These are phyloP conservation scores for Garcia nutans DNA, from an alignment of 345 rosid species.

Conservation along the genomic window DNA sequence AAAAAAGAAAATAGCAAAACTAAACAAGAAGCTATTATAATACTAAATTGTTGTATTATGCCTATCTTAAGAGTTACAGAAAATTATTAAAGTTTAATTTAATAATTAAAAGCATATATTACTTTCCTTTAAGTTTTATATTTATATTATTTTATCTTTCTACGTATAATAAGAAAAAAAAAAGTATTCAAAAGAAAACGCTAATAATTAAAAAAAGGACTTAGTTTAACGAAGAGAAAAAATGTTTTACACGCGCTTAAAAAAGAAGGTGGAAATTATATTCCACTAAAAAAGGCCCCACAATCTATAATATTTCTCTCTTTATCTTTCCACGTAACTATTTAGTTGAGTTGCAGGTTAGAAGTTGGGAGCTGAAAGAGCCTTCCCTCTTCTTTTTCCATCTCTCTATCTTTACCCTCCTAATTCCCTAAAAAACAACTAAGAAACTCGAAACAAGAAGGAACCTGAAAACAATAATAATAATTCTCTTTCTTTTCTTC, in stretches of 20 bases:
- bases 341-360: constrained; percentile 74
- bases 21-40: too few relatives aligned
- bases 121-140: too few relatives aligned
- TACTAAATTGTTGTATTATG: too few relatives aligned
- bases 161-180: too few relatives aligned
- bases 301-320: constrained; percentile 1
- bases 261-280: neutral
- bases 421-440: constrained; percentile 5
- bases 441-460: neutral
- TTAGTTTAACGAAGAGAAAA: neutral
- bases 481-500: neutral
- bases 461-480: neutral
- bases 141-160: too few relatives aligned
- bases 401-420: too few relatives aligned
- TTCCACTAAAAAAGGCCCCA: neutral
- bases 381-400: neutral
- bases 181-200: neutral
- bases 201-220: neutral
- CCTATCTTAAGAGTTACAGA: too few relatives aligned
- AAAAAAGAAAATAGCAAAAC: too few relatives aligned
- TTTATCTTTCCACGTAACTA: constrained; percentile 20
- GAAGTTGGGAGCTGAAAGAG: constrained; percentile 55
- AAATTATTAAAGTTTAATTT: too few relatives aligned
- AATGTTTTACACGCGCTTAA: neutral
- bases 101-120: too few relatives aligned